phyloP scores from a whole-genome alignment of 441 rosid genomes.

The Adansonia madagascariensis region DNA sequence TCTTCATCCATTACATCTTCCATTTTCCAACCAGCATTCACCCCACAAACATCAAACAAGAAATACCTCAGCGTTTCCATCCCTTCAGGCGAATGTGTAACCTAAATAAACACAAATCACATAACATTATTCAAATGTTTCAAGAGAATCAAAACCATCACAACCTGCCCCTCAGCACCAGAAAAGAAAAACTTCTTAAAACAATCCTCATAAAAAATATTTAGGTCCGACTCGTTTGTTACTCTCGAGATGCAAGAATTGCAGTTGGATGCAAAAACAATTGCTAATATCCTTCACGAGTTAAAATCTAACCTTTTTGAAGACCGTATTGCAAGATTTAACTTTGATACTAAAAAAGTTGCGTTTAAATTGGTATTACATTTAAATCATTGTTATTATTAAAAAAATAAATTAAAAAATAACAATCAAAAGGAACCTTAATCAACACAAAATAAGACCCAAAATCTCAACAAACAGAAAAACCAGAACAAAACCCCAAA shows the following conservation, averaged over 20 bases:
- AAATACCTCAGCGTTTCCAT: slow-evolving; percentile 79
- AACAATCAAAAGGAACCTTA: slow-evolving; percentile 3
- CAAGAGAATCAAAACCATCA: background rate
- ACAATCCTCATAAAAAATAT: background rate
- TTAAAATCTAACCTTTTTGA: background rate
- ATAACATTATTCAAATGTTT: background rate
- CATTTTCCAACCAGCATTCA: slow-evolving; percentile 84
- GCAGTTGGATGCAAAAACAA: background rate
- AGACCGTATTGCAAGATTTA: background rate
- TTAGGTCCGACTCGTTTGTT: background rate
- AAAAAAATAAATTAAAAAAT: background rate
- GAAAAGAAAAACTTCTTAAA: background rate
- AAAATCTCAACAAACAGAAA: no score
- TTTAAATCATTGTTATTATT: background rate
- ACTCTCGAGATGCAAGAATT: background rate
- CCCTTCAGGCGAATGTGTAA: slow-evolving; percentile 88
- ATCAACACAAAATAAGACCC: background rate
- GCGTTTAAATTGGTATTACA: background rate
- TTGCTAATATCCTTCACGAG: background rate
- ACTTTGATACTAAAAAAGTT: background rate
- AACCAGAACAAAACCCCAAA: no score
- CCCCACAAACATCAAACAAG: slow-evolving; percentile 75
- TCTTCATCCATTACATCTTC: slow-evolving; percentile 86
- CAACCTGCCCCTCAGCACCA: background rate
- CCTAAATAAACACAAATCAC: slow-evolving; percentile 45